Base-by-base conservation (phyloP, 345 rosid species). In the Pistacia vera region DNA sequence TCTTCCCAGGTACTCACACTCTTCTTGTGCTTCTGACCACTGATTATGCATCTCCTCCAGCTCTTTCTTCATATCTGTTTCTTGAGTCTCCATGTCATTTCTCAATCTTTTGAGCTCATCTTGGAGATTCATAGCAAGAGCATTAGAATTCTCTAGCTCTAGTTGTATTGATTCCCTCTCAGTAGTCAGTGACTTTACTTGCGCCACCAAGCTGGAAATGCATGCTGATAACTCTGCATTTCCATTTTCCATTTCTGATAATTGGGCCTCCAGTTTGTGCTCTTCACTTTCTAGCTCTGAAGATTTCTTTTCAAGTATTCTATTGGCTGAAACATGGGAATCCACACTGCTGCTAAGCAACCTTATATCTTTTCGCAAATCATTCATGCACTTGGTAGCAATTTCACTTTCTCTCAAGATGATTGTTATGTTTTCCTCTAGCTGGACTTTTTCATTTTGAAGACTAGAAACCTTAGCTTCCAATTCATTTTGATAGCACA, bases 311-410 rank as follows among this genome's bases (percentile, higher is more conserved):
- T 84, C 85, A n/a, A 86, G 87, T 54, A 12, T 68, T 49, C 66
- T 81, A 58, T 84, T 81, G n/a, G 81, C 82, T 3, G 87, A 84
- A 73, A 82, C 85, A 74, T 83, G 83, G 54, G 83, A 76, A 61
- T 84, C 79, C 49, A 85, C 66, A 41, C 77, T 76, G 67, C 82
- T 65, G 69, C 83, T 75, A 16, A 83, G 81, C 69, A 64, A 76
- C 76, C 18, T 28, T 49, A 84, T 61, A 62, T 84, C 87, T 20
- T 86, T 85, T 72, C 68, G 82, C 80, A 87, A 33, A 58, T 82
- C 89, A 66, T 79, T 72, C 72, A 87, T 59, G 82, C 87, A 79
- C 75, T 79, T 89, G 0, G 85, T 25, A 6, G 88, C 82, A 14
- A 77, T 77, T 58, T 78, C 82, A 58, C 80, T 83, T 81, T 83